Evolutionary conservation across 2,329 filamentous ascomycete species (phyloP).

Genomic region (Ophiostoma ips): DNA sequence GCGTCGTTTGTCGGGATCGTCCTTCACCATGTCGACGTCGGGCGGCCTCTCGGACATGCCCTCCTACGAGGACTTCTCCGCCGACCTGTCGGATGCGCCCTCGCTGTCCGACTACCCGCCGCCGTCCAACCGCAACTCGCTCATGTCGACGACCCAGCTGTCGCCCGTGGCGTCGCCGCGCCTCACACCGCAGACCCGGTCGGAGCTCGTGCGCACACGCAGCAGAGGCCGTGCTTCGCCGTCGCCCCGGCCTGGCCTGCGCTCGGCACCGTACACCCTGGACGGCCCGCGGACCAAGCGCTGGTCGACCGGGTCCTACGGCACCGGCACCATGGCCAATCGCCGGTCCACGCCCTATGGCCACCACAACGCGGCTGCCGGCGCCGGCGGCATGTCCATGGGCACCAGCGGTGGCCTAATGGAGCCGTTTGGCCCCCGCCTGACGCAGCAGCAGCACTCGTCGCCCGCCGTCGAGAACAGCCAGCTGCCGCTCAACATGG

Average conservation of each 20-base stretch:
- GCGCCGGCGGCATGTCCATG: background rate
- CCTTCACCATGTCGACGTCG: slow-evolving; percentile 57
- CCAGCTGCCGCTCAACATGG: slow-evolving; percentile 38
- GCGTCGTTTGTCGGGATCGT: slow-evolving; percentile 57
- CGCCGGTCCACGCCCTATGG: slow-evolving; percentile 46
- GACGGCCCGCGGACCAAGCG: slow-evolving; percentile 55
- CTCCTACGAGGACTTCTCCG: slow-evolving; percentile 57
- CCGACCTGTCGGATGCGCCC: slow-evolving; percentile 50
- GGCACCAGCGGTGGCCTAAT: slow-evolving; percentile 15
- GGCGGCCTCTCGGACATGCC: slow-evolving; percentile 53
- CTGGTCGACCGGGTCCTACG: slow-evolving; percentile 67
- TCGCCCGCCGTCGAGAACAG: slow-evolving; percentile 33
- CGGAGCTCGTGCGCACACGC: slow-evolving; percentile 47
- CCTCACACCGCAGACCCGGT: slow-evolving; percentile 45
- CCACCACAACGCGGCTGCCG: slow-evolving; percentile 33
- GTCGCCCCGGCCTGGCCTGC: slow-evolving; percentile 52
- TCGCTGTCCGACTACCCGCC: slow-evolving; percentile 57
- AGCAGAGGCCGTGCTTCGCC: slow-evolving; percentile 59
- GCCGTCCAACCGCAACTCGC: slow-evolving; percentile 52
- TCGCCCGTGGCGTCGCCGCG: slow-evolving; percentile 61
- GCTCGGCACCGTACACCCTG: slow-evolving; percentile 57
- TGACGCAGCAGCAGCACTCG: slow-evolving; percentile 38
- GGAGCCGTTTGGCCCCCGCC: slow-evolving; percentile 43
- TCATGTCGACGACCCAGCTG: slow-evolving; percentile 56
- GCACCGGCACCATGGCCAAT: slow-evolving; percentile 40